Base-by-base conservation (phyloP, 441 rosid genomes). In the Mallotus repandus region DNA sequence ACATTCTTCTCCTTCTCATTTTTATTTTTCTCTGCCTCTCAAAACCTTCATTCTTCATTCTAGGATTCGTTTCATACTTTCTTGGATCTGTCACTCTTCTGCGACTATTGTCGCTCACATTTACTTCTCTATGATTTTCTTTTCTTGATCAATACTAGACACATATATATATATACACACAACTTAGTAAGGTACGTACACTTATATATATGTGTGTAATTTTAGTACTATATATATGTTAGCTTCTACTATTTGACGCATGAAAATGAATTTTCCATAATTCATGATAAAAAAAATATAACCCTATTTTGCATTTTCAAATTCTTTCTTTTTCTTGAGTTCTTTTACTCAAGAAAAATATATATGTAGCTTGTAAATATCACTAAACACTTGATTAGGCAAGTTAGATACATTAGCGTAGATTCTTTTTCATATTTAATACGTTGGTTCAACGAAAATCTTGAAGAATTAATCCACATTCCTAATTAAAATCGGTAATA, bases 81-180 rank as follows among this genome's bases (percentile, higher is more conserved):
- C 76, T 72, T 68, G 76, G 76, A 72, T 77, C 80, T 71, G 43
- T 59, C 79, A 78, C 66, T 80, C n/a, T 74, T 74, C 80, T 75
- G 80, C 76, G 66, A 60, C 58, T 59, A 63, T 59, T 64, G 62
- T 74, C 75, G 43, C 67, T 21, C 46, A 38, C 29, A 77, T 21
- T 50, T 2, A 56, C 63, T 79, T 78, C 71, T 69, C 75, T 25
- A 62, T 74, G 66, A 58, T 74, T 74, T 74, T 35, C 50, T 38
- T 57, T 29, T 78, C 69, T 61, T 52, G 29, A 12, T 66, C 63
- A 21, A 19, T 29, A 66, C 58, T 7, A 54, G 56, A 25, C 49
- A 15, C n/a, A 22, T 9, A 25, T 49, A 52, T n/a, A 29, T 29
- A 29, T 29, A 29, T 3, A 29, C 32, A 29, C 32, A 2, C 32